Base-by-base conservation (phyloP, 305 asterid species). In the Rubia balearica region DNA sequence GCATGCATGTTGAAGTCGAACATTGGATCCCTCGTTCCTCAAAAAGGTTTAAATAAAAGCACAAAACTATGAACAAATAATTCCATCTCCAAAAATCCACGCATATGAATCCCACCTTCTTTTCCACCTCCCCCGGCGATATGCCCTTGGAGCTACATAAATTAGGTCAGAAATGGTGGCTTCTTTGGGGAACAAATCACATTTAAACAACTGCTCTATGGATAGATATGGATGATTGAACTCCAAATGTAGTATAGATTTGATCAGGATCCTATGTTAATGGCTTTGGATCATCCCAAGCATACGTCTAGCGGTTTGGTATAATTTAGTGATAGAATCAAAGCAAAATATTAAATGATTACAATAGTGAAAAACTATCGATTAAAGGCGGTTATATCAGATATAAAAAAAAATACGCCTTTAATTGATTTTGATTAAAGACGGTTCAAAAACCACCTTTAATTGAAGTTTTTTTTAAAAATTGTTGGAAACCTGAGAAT, bases 31-130 rank as follows among this genome's bases (percentile, higher is more conserved):
- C 33, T n/a, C n/a, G n/a, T n/a, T n/a, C n/a, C n/a, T 45, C 69
- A 33, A 48, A 5, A 53, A 13, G 56, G 56, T 49, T 19, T 13
- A 49, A 49, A 46, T 13, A 16, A 51, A 51, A 17, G 21, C 67
- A 27, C 5, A 63, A 49, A 56, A 43, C 59, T 51, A 73, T 59
- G 63, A 57, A 80, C 33, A 22, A 83, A 87, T 83, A 81, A 77
- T 80, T 77, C 88, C 88, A 85, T 73, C 76, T 65, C 84, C 83
- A 83, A 81, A 77, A 81, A 56, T 76, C 78, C 86, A 86, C 14
- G 83, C n/a, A 61, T 40, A 36, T 69, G 74, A 71, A 57, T 64
- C 73, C 41, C 42, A 7, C 7, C 36, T 2, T 36, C 49, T 27
- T 61, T 38, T 73, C 27, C 68, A 11, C 67, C 76, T 51, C 57